phyloP scores from a whole-genome alignment of 2,329 filamentous ascomycete genomes.

The Sphaerulina musiva region DNA sequence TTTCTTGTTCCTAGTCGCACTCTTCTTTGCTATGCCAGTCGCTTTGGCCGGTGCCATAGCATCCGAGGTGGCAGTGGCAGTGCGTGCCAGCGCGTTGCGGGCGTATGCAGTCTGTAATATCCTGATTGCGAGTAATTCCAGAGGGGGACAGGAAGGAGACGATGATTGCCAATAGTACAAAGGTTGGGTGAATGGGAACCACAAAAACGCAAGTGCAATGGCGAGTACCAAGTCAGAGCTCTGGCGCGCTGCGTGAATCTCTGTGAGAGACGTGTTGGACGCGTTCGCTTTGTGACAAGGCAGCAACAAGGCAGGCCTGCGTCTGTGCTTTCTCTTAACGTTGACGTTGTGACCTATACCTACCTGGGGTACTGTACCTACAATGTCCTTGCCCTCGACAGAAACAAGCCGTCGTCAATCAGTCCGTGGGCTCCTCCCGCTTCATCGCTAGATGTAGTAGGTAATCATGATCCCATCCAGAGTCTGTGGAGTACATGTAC shows the following conservation, averaged over 20 bases:
- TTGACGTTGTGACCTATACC: not conserved
- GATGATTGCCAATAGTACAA: not conserved
- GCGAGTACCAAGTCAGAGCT: not conserved
- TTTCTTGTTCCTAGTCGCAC: not conserved
- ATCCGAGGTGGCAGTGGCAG: not conserved
- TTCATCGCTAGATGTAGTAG: too few relatives aligned
- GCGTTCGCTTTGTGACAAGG: not conserved
- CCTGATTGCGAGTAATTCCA: too few relatives aligned
- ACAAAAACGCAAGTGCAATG: not conserved
- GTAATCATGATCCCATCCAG: too few relatives aligned
- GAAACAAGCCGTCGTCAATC: too few relatives aligned
- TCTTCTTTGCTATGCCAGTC: constrained; percentile 5
- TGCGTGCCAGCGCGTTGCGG: not conserved
- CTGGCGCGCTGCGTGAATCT: not conserved
- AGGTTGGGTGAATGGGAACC: not conserved
- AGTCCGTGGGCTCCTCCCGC: too few relatives aligned
- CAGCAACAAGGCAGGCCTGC: not conserved
- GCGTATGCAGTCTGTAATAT: not conserved
- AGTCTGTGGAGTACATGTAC: not conserved
- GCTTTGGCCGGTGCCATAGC: constrained; percentile 7
- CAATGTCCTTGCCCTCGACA: too few relatives aligned
- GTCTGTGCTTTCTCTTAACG: not conserved
- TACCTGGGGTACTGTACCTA: not conserved
- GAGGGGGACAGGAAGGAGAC: too few relatives aligned
- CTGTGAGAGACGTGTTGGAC: not conserved